Base-by-base conservation (phyloP, 371 early-diverging fungal species). In the Blakeslea trispora region DNA sequence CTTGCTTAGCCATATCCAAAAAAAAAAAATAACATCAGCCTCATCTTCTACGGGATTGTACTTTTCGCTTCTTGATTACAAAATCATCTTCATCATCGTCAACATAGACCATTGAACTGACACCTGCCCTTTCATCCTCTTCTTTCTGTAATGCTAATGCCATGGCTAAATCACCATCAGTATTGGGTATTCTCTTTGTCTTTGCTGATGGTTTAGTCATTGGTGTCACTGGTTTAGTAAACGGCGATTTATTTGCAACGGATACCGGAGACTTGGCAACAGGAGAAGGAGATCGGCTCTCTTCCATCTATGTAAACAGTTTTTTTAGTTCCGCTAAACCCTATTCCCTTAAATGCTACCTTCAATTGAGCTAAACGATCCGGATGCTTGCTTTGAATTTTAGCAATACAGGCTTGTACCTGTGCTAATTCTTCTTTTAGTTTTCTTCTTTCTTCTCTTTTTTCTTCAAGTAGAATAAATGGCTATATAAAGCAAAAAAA, bases 391-490 rank as follows among this genome's bases (percentile, higher is more conserved):
- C 39, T 44, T 31, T 49, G 50, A 50, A 71, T 66, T 37, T 69
- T 60, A 23, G 47, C 18, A 17, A 76, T 72, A 53, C 59, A 55
- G 1, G 34, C 60, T 18, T 69, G 69, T 45, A 73, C 74, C 59
- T 71, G 66, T 53, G 64, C 68, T 15, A 76, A 57, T 41, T 54
- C 50, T 56, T 66, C 63, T n/a, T 72, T 63, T 40, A 87, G 59
- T 9, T 63, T 63, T 41, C 74, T 67, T 45, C 83, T 59, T 50
- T 85, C 85, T 61, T 75, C 76, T 37, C 64, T 63, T 63, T 84
- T 87, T 43, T 73, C 67, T 43, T 84, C 82, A 45, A 88, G 70
- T 28, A 85, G 57, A 51, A 66, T 43, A 22, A 63, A 5, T 54
- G 63, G 71, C 71, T 72, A 53, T 21, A 37, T n/a, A n/a, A n/a